Conservation (phyloP, 331 rosid species). For the Dryas integrifolia region DNA sequence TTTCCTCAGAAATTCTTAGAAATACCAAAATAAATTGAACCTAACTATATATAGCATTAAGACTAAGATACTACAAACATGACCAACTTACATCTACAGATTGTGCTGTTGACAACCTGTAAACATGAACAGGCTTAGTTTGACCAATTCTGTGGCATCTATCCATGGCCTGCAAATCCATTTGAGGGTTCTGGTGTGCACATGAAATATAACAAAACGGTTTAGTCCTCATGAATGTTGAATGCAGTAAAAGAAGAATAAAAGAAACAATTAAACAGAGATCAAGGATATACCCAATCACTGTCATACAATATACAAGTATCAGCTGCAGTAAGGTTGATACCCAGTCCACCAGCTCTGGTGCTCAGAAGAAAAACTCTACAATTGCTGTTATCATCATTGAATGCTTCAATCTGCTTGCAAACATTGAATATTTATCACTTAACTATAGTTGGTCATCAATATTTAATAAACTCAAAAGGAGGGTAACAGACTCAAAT, state of each 20-base stretch:
- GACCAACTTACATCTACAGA: slow-evolving; percentile 68
- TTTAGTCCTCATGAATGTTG: slow-evolving; percentile 6
- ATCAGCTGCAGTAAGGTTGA: slow-evolving; percentile 96
- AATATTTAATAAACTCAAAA: neutral
- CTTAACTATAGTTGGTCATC: neutral
- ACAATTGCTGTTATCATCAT: slow-evolving; percentile 54
- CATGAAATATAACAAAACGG: slow-evolving; percentile 8
- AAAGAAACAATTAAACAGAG: slow-evolving; percentile 9
- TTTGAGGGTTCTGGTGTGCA: slow-evolving; percentile 82
- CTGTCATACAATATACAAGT: slow-evolving; percentile 97
- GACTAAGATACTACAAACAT: neutral
- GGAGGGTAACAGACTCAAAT: neutral
- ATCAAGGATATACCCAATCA: slow-evolving; percentile 70
- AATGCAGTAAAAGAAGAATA: slow-evolving; percentile 8
- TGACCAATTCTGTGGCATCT: slow-evolving; percentile 97
- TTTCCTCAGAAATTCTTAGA: slow-evolving; percentile 15
- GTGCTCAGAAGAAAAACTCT: slow-evolving; percentile 85
- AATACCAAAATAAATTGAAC: neutral
- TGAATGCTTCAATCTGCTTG: slow-evolving; percentile 73
- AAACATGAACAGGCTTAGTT: slow-evolving; percentile 96
- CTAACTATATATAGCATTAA: neutral
- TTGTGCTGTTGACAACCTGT: slow-evolving; percentile 94
- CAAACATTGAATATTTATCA: slow-evolving; percentile 14
- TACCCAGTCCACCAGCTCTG: slow-evolving; percentile 98
- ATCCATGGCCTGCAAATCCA: slow-evolving; percentile 99